Conservation (phyloP, 1,284 basidiomycete genomes). For the Naganishia sp. region DNA sequence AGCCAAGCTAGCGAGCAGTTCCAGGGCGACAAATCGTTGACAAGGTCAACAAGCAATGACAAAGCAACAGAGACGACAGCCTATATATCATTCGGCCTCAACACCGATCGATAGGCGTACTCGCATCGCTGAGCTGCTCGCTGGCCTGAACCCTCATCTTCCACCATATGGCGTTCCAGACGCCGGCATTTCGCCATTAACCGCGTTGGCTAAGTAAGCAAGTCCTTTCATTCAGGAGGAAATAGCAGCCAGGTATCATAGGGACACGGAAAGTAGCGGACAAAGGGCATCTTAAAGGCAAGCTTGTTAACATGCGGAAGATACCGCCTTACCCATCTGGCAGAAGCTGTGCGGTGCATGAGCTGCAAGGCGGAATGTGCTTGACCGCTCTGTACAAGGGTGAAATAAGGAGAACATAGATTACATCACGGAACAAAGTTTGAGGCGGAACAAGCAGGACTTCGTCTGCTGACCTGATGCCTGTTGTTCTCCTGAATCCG, state of each 20-base stretch:
- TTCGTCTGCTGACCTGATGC: slow-evolving; percentile 2
- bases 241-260: neutral
- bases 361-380: too few relatives aligned
- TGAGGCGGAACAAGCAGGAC: neutral
- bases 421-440: too few relatives aligned
- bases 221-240: neutral
- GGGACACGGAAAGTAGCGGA: neutral
- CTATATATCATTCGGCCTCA: slow-evolving; percentile 1
- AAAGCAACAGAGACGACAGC: too few relatives aligned
- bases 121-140: too few relatives aligned
- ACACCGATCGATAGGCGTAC: neutral
- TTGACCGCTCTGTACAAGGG: too few relatives aligned
- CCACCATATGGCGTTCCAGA: neutral
- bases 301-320: neutral
- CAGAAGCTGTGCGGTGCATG: neutral
- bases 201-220: slow-evolving; percentile 1
- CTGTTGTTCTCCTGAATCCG: neutral
- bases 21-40: too few relatives aligned
- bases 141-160: too few relatives aligned
- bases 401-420: too few relatives aligned
- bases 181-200: slow-evolving; percentile 13
- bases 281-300: neutral
- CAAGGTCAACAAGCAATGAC: too few relatives aligned
- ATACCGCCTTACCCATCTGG: neutral
- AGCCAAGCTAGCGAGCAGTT: too few relatives aligned